phyloP scores from a whole-genome alignment of 139 green algal species.

The Monoraphidium neglectum region DNA sequence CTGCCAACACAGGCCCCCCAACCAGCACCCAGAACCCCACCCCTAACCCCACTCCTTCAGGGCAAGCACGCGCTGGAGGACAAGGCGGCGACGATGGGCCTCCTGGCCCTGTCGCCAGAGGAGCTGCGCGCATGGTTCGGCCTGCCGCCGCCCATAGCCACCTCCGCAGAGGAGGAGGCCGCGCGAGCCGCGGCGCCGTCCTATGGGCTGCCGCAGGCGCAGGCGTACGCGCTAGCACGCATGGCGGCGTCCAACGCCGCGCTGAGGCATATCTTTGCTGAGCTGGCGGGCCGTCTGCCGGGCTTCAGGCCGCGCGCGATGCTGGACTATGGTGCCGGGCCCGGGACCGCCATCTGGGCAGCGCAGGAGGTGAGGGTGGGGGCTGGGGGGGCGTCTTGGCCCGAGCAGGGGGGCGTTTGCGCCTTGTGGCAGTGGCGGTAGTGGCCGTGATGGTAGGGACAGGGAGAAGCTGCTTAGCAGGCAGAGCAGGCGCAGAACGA shows the following conservation, averaged over 20 bases:
- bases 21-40: too few species aligned
- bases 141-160: neutral
- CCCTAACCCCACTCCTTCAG: too few species aligned
- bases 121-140: neutral
- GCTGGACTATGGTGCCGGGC: constrained; percentile 80
- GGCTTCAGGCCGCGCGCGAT: constrained; percentile 53
- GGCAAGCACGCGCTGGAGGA: too few species aligned
- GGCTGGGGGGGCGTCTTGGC: too few species aligned
- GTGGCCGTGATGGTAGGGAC: too few species aligned
- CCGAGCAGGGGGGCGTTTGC: too few species aligned
- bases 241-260: constrained; percentile 32
- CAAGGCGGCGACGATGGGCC: too few species aligned
- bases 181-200: neutral
- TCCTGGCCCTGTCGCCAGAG: neutral
- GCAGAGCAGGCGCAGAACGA: too few species aligned
- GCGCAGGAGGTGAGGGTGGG: constrained; percentile 43
- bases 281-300: constrained; percentile 10
- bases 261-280: constrained; percentile 16
- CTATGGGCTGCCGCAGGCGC: neutral
- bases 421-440: too few species aligned
- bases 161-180: neutral
- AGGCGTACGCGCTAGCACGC: constrained; percentile 33
- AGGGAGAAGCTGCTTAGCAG: too few species aligned
- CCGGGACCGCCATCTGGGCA: constrained; percentile 76
- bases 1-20: too few species aligned